Percentiles rank a stretch among this genome's conserved stretches.
These are phyloP conservation scores for Pochonia chlamydosporia DNA, from an alignment of 2,329 filamentous ascomycete species.

Conservation along the genomic window DNA sequence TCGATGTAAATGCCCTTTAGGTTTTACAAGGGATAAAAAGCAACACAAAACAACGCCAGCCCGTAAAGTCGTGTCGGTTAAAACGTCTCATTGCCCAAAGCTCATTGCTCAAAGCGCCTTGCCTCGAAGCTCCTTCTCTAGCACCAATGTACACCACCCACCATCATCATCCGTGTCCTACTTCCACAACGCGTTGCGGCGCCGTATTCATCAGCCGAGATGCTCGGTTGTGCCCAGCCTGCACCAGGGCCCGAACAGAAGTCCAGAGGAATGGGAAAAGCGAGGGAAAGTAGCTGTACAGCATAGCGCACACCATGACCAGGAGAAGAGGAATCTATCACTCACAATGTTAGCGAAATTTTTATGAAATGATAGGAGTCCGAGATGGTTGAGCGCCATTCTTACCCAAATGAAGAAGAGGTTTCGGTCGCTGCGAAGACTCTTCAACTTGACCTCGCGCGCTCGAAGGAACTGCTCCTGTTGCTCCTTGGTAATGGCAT, in stretches of 20 bases:
- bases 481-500: constrained; percentile 59
- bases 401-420: constrained; percentile 65
- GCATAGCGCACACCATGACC: constrained; percentile 41
- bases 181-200: constrained; percentile 20
- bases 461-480: constrained; percentile 57
- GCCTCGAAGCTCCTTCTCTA: not conserved
- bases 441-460: constrained; percentile 58
- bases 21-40: not conserved
- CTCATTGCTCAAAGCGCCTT: not conserved
- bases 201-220: constrained; percentile 19
- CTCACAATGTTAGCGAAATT: not conserved
- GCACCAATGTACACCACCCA: constrained; percentile 3
- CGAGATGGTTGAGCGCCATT: constrained; percentile 3
- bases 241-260: constrained; percentile 25
- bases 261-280: constrained; percentile 32
- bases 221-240: constrained; percentile 18
- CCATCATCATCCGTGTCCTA: constrained; percentile 17
- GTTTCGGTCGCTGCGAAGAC: constrained; percentile 57
- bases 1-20: not conserved
- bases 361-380: not conserved
- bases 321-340: constrained; percentile 46
- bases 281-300: constrained; percentile 46
- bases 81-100: not conserved
- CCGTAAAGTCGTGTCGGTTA: not conserved
- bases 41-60: not conserved